Percentiles rank a stretch among this genome's conserved stretches.
Conservation (phyloP, 495 filamentous ascomycete species). For the Podospora tetraspora region DNA sequence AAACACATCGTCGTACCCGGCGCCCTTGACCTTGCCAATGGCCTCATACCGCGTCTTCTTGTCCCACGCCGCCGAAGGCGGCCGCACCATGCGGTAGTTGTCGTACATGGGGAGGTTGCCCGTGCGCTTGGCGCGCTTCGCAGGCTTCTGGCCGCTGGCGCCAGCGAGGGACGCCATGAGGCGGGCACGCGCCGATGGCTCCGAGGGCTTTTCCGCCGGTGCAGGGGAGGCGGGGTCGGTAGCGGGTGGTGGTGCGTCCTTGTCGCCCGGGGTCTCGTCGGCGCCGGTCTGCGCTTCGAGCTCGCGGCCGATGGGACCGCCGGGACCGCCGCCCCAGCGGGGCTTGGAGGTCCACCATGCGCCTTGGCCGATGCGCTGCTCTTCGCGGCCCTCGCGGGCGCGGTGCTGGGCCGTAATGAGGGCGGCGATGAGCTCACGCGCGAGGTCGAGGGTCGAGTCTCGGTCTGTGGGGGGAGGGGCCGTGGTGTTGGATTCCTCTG, state of each 20-base stretch:
- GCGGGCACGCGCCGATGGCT: neutral
- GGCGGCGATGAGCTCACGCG: conserved; percentile 67
- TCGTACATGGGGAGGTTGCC: conserved; percentile 50
- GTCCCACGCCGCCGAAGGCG: conserved; percentile 68
- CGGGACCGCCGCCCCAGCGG: conserved; percentile 71
- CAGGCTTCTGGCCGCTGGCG: conserved; percentile 35
- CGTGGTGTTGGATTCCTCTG: neutral
- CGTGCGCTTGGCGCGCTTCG: conserved; percentile 42
- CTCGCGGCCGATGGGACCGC: conserved; percentile 56
- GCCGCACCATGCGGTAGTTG: conserved; percentile 54
- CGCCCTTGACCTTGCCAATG: conserved; percentile 56
- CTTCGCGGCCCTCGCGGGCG: conserved; percentile 60
- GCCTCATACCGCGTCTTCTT: conserved; percentile 64
- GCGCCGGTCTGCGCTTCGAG: conserved; percentile 38
- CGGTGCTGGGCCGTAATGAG: conserved; percentile 80
- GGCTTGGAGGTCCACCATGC: conserved; percentile 74
- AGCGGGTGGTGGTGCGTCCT: conserved; percentile 29
- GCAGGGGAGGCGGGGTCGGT: neutral
- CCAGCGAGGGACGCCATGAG: neutral
- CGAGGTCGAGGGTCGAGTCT: conserved; percentile 60
- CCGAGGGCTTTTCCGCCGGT: neutral
- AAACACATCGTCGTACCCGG: conserved; percentile 62
- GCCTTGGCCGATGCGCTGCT: conserved; percentile 64
- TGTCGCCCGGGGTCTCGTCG: conserved; percentile 39
- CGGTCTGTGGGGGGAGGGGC: conserved; percentile 14